A percentile compares a stretch with the other conserved stretches of the same genome.
Conservation (phyloP, 176 grass and related monocot genomes). For the Tillandsia leiboldiana region DNA sequence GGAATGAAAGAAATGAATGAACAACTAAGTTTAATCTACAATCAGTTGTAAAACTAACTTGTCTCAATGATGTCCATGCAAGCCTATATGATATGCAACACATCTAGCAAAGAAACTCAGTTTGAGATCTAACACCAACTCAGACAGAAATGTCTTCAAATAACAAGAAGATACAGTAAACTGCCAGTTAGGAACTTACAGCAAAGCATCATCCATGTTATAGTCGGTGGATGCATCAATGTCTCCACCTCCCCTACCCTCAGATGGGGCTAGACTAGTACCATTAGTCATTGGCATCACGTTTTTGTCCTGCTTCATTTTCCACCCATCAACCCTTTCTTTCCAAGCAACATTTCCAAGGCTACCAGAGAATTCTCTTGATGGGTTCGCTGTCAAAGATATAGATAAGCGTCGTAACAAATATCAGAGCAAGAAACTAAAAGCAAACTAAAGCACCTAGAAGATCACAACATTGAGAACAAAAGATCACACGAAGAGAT, state of each 20-base stretch:
- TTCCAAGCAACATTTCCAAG: slow-evolving; percentile 95
- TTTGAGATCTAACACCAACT: background rate
- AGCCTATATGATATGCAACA: background rate
- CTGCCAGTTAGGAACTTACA: slow-evolving; percentile 34
- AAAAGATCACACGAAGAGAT: slow-evolving; percentile 6
- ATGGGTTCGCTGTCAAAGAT: slow-evolving; percentile 56
- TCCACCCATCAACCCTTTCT: slow-evolving; percentile 99
- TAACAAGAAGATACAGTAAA: background rate
- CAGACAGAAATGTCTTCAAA: background rate
- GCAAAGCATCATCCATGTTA: slow-evolving; percentile 84
- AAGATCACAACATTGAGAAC: background rate
- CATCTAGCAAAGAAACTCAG: background rate
- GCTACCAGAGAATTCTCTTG: slow-evolving; percentile 85
- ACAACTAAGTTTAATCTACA: background rate
- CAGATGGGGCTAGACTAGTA: slow-evolving; percentile 88
- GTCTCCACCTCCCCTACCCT: slow-evolving; percentile 64
- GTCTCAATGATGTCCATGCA: background rate
- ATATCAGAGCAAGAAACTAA: background rate
- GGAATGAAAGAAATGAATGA: too few relatives aligned
- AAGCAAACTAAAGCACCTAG: slow-evolving; percentile 14
- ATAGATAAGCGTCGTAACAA: slow-evolving; percentile 8
- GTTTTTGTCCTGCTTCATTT: slow-evolving; percentile 96
- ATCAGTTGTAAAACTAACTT: background rate
- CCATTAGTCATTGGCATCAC: slow-evolving; percentile 78
- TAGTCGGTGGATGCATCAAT: slow-evolving; percentile 96